A percentile compares a stretch with the other conserved stretches of the same genome.
Conservation (phyloP, 768 basidiomycete genomes). For the Gloeopeniophorella convolvens region DNA sequence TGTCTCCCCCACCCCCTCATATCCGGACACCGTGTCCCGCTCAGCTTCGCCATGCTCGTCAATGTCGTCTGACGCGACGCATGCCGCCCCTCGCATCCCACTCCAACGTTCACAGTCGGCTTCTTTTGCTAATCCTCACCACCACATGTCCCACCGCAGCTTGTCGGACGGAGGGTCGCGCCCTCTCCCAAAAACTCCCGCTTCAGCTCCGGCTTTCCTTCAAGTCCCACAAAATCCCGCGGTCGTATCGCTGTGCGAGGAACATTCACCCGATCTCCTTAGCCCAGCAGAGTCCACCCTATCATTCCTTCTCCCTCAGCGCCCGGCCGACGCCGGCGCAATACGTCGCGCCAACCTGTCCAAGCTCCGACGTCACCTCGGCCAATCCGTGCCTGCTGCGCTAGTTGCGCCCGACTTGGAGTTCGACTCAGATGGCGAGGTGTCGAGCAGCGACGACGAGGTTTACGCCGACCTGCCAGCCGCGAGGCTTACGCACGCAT, state of each 20-base stretch:
- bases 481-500: not conserved
- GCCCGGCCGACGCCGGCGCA: slow-evolving; percentile 1
- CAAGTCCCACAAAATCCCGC: not conserved
- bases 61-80: too few species aligned
- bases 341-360: slow-evolving; percentile 9
- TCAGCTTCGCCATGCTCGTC: not conserved
- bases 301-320: not conserved
- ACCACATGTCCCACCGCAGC: not conserved
- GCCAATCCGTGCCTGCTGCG: slow-evolving; percentile 27
- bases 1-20: not conserved
- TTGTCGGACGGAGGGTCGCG: not conserved
- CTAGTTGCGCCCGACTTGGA: slow-evolving; percentile 21
- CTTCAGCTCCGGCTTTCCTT: not conserved
- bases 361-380: slow-evolving; percentile 32
- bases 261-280: not conserved
- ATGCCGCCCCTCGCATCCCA: not conserved
- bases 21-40: not conserved
- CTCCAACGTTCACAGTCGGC: not conserved
- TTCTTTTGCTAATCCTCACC: too few species aligned
- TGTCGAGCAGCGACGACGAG: slow-evolving; percentile 1
- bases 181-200: not conserved
- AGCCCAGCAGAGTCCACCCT: not conserved
- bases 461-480: not conserved
- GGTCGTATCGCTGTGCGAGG: not conserved
- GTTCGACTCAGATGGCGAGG: not conserved